Conservation (phyloP, 331 rosid genomes). For the Spiraea crenata region DNA sequence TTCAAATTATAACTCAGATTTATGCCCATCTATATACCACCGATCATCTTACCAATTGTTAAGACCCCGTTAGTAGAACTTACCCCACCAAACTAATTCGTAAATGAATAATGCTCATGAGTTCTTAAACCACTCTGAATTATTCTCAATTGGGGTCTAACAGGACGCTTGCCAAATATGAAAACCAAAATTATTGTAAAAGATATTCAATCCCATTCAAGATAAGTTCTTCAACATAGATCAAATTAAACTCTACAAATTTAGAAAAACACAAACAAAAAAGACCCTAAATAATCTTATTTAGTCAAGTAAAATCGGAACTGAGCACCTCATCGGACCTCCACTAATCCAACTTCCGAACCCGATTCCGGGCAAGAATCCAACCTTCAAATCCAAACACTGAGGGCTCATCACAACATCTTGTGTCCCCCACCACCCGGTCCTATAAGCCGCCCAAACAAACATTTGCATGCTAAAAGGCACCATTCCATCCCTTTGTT, state of each 20-base stretch:
- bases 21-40: too few relatives aligned
- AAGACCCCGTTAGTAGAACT: too few relatives aligned
- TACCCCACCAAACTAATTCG: too few relatives aligned
- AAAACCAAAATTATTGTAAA: too few relatives aligned
- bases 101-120: too few relatives aligned
- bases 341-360: background rate
- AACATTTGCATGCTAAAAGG: background rate
- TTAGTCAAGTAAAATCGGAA: background rate
- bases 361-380: background rate
- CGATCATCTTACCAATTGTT: too few relatives aligned
- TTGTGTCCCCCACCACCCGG: background rate
- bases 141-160: too few relatives aligned
- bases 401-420: background rate
- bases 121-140: too few relatives aligned
- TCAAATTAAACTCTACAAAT: background rate
- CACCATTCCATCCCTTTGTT: background rate
- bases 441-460: background rate
- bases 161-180: too few relatives aligned
- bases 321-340: background rate
- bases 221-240: background rate
- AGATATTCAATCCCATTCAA: too few relatives aligned
- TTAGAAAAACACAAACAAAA: background rate
- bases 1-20: too few relatives aligned
- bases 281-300: background rate
- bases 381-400: slow-evolving; percentile 2